These are phyloP conservation scores for Oryza brachyantha DNA, from an alignment of 176 grass and related monocot species.

Conservation along the genomic window DNA sequence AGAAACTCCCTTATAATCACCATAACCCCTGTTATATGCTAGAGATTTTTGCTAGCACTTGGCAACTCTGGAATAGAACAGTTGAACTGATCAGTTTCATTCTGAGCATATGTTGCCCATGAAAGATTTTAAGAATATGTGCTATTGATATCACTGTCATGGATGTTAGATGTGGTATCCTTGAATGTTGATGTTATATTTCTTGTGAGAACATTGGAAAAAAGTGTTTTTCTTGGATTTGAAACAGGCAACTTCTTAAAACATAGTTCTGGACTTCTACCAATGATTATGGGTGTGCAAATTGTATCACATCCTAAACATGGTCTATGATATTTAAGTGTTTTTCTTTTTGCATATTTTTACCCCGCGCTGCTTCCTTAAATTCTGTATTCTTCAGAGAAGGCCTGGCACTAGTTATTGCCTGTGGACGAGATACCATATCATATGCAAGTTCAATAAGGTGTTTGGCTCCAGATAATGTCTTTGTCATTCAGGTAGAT, in stretches of 20 bases:
- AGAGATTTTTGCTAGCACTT: slow-evolving; percentile 7
- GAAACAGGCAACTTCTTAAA: neutral
- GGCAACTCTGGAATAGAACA: neutral
- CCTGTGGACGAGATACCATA: slow-evolving; percentile 84
- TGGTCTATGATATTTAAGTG: neutral
- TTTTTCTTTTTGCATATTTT: neutral
- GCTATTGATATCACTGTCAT: neutral
- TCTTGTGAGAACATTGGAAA: neutral
- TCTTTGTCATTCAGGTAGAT: slow-evolving; percentile 95
- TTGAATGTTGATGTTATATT: slow-evolving; percentile 4
- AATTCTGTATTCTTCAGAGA: slow-evolving; percentile 51
- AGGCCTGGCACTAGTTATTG: slow-evolving; percentile 78
- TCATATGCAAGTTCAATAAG: slow-evolving; percentile 73
- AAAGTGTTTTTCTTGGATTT: neutral
- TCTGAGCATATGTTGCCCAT: neutral
- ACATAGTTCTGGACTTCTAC: neutral
- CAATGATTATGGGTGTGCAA: neutral
- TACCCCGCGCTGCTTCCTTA: slow-evolving; percentile 2
- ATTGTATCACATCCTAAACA: neutral
- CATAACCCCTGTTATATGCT: neutral
- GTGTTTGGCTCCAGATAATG: slow-evolving; percentile 66
- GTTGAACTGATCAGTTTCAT: neutral
- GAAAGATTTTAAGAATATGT: neutral
- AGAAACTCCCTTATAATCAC: neutral
- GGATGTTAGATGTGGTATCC: neutral